These are phyloP conservation scores for Fraxinus americana DNA, from an alignment of 257 asterid genomes.

Conservation along the genomic window DNA sequence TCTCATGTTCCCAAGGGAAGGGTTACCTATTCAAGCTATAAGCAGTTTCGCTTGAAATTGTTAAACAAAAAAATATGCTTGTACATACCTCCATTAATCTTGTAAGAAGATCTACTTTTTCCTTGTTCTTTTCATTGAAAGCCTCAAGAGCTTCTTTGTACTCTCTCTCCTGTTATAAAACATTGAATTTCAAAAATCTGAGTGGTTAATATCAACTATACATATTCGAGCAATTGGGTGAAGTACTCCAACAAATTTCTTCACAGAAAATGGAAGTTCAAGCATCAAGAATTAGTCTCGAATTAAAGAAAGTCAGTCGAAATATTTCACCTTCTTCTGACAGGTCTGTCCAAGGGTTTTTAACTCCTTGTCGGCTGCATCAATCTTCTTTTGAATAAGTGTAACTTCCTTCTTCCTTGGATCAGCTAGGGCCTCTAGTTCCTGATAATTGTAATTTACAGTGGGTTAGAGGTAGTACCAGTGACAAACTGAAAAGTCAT, in stretches of 20 bases:
- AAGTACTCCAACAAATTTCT: not conserved
- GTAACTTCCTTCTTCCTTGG: constrained; percentile 92
- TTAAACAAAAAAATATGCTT: not conserved
- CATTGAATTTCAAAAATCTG: not conserved
- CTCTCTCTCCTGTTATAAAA: constrained; percentile 73
- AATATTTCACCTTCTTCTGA: constrained; percentile 81
- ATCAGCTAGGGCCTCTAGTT: constrained; percentile 77
- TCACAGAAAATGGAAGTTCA: not conserved
- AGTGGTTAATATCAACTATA: not conserved
- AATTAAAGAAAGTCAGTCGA: not conserved
- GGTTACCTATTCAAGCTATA: not conserved
- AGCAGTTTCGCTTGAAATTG: not conserved
- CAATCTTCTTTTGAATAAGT: constrained; percentile 76
- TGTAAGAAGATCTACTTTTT: constrained; percentile 83
- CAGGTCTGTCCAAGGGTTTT: constrained; percentile 84
- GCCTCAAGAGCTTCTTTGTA: constrained; percentile 96
- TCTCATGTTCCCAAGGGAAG: not conserved
- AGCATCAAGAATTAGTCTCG: not conserved
- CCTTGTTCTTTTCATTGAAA: constrained; percentile 95
- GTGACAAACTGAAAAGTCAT: not conserved
- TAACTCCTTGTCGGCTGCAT: constrained; percentile 78
- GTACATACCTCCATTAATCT: constrained; percentile 92
- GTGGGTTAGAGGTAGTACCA: not conserved
- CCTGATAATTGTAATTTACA: constrained; percentile 49
- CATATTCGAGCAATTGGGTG: not conserved